A percentile compares a stretch with the other conserved stretches of the same genome.
These are phyloP conservation scores for Aspergillus vadensis DNA, from an alignment of 2,329 filamentous ascomycete species.

Conservation along the genomic window DNA sequence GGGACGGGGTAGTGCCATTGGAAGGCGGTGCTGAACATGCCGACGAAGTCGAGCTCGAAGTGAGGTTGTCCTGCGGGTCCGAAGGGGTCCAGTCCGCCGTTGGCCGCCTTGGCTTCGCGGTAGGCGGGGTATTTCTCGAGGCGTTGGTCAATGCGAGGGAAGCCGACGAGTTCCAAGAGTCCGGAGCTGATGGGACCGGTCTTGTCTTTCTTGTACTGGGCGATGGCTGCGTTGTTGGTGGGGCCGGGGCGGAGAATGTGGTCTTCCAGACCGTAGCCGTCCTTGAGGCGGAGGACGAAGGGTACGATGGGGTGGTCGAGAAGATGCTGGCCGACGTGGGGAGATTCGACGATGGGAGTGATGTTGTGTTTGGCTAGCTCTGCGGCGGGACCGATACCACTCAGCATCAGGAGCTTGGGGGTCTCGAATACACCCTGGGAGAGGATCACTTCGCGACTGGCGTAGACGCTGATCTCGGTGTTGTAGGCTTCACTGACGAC, in stretches of 20 bases:
- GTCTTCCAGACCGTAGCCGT: constrained; percentile 45
- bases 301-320: constrained; percentile 46
- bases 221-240: constrained; percentile 35
- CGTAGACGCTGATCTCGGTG: constrained; percentile 45
- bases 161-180: constrained; percentile 56
- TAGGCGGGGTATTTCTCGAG: constrained; percentile 50
- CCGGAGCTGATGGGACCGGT: constrained; percentile 46
- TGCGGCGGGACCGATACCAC: constrained; percentile 48
- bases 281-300: constrained; percentile 47
- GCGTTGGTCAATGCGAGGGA: constrained; percentile 35
- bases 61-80: constrained; percentile 60
- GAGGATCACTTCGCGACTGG: constrained; percentile 53
- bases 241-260: constrained; percentile 42
- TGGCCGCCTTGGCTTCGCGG: constrained; percentile 43
- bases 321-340: constrained; percentile 36
- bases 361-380: constrained; percentile 42
- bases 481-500: constrained; percentile 45
- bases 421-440: constrained; percentile 55
- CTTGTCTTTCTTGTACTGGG: constrained; percentile 43
- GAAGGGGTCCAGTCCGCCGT: constrained; percentile 55
- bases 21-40: constrained; percentile 57
- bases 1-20: constrained; percentile 53
- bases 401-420: constrained; percentile 55
- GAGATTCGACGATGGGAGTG: constrained; percentile 34
- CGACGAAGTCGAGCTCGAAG: constrained; percentile 65